phyloP scores from a whole-genome alignment of 768 basidiomycete genomes.

The Hysterangium stoloniferum region DNA sequence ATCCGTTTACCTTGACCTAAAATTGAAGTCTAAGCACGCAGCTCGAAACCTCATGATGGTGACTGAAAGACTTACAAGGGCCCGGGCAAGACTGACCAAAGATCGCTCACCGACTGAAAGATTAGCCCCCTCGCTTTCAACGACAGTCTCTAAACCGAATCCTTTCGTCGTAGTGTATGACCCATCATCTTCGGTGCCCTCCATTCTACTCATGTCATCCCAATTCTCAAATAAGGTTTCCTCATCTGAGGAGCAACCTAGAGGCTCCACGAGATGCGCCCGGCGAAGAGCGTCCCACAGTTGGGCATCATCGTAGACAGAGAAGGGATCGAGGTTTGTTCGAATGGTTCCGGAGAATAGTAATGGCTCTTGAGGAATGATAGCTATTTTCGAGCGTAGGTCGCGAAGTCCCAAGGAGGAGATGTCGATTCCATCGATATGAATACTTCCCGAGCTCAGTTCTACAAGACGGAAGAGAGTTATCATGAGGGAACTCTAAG shows the following conservation, averaged over 20 bases:
- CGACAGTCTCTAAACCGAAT: conserved; percentile 41
- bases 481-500: conserved; percentile 43
- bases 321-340: conserved; percentile 36
- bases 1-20: conserved; percentile 18
- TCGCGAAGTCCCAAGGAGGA: conserved; percentile 59
- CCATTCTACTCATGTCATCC: conserved; percentile 38
- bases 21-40: conserved; percentile 26
- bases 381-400: conserved; percentile 49
- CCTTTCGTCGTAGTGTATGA: conserved; percentile 22
- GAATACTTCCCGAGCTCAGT: conserved; percentile 48
- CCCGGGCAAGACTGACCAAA: conserved; percentile 45
- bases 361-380: conserved; percentile 63
- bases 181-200: not conserved
- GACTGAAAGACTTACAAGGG: conserved; percentile 40
- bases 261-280: conserved; percentile 38
- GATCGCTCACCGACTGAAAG: conserved; percentile 39
- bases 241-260: conserved; percentile 33
- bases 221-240: conserved; percentile 4
- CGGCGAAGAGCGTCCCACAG: conserved; percentile 71
- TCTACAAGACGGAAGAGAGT: conserved; percentile 66
- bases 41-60: conserved; percentile 31
- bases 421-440: conserved; percentile 63
- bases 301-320: conserved; percentile 44
- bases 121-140: conserved; percentile 49
- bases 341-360: conserved; percentile 46